Evolutionary conservation across 768 basidiomycete genomes (phyloP).

Genomic region (Russula vinacea): DNA sequence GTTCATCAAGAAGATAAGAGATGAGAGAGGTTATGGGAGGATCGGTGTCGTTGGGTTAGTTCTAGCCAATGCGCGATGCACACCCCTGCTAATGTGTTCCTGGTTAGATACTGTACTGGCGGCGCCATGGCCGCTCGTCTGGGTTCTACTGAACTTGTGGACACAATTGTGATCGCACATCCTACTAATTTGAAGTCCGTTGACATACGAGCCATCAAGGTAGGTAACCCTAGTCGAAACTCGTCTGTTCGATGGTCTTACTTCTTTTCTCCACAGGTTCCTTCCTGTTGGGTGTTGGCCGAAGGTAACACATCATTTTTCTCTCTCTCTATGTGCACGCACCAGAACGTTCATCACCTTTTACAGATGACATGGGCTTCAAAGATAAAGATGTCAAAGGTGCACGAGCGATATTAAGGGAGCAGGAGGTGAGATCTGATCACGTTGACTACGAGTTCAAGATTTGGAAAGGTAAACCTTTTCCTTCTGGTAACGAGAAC

Average conservation of each 20-base stretch:
- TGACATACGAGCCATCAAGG: constrained; percentile 40
- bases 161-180: constrained; percentile 43
- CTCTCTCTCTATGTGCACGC: background rate
- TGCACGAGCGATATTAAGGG: constrained; percentile 36
- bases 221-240: constrained; percentile 18
- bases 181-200: constrained; percentile 38
- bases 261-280: constrained; percentile 11
- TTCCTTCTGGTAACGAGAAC: background rate
- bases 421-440: constrained; percentile 34
- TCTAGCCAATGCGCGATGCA: background rate
- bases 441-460: constrained; percentile 39
- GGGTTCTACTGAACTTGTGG: constrained; percentile 36
- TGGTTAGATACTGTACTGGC: constrained; percentile 42
- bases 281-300: constrained; percentile 38
- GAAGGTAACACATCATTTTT: constrained; percentile 35
- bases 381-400: constrained; percentile 32
- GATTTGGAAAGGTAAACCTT: constrained; percentile 38
- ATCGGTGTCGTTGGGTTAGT: constrained; percentile 46
- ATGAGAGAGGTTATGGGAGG: constrained; percentile 41
- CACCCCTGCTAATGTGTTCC: constrained; percentile 1
- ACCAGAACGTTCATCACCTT: background rate
- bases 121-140: constrained; percentile 36
- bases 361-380: constrained; percentile 39
- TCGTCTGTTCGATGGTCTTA: constrained; percentile 30
- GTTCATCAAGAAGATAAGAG: constrained; percentile 41